These are phyloP conservation scores for Collybia nuda DNA, from an alignment of 768 basidiomycete genomes.

Conservation along the genomic window DNA sequence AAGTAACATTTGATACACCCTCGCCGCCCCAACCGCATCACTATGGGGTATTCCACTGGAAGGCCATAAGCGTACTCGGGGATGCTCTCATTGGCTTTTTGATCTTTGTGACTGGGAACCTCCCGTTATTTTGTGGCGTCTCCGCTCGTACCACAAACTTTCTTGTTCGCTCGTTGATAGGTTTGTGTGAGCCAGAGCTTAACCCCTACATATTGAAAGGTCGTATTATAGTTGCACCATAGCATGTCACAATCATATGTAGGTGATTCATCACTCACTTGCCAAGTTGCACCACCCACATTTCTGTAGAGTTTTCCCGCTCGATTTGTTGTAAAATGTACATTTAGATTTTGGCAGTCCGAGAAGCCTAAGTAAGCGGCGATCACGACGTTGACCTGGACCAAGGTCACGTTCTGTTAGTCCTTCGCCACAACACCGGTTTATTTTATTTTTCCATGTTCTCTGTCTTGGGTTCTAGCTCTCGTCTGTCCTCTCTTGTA, in stretches of 20 bases:
- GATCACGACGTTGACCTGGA: neutral
- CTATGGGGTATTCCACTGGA: neutral
- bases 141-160: constrained; percentile 3
- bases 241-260: neutral
- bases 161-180: neutral
- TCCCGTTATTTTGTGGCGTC: neutral
- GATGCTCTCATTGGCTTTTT: neutral
- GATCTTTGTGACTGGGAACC: neutral
- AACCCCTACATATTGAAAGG: neutral
- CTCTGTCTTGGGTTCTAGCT: constrained; percentile 10
- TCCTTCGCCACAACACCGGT: neutral
- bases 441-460: constrained; percentile 8
- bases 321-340: neutral
- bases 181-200: neutral
- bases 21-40: neutral
- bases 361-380: no score
- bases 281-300: constrained; percentile 1
- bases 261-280: neutral
- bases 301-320: neutral
- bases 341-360: constrained; percentile 1
- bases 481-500: constrained; percentile 21
- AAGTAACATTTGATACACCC: constrained; percentile 3
- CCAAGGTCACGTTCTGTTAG: no score
- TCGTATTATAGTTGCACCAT: neutral
- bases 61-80: neutral